Base-by-base conservation (phyloP, 2,329 filamentous ascomycete species). In the Diaporthe amygdali region DNA sequence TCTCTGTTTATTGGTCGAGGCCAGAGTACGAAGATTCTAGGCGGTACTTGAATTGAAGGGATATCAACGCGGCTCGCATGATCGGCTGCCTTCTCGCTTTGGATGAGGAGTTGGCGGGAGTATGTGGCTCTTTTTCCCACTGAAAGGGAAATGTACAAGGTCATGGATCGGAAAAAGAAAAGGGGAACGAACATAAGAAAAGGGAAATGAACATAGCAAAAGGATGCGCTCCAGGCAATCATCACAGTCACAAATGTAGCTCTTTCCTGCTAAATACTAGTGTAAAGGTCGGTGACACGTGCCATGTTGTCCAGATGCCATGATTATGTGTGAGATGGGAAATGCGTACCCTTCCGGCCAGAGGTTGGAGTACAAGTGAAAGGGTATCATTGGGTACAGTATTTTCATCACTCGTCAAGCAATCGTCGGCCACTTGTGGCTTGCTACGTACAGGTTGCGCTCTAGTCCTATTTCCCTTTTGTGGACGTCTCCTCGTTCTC, bases 331-430 rank as follows among this genome's bases (percentile, higher is more conserved):
- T 25, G n/a, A 34, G 20, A 49, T n/a, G n/a, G n/a, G 32, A 49
- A 22, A 20, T 20, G 9, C 10, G 37, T 20, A 12, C n/a, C 32
- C 20, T 34, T 61, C 27, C 15, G 25, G 8, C 15, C 3, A 37
- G 10, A 9, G 12, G 15, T 3, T 37, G 15, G 25, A 30, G 44
- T 25, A n/a, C 30, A 49, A 49, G n/a, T 37, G 41, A 49, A 15
- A 9, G 54, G 59, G 59, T 64, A 64, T 49, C 59, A 64, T 64
- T 64, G 20, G n/a, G 44, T 49, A 20, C 30, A 37, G 59, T 49
- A 37, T 20, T 20, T 49, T 64, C 59, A 25, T 64, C 59, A 64
- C 20, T 64, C 59, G 47, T 64, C 20, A 54, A 49, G 30, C 14
- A 64, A 64, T 49, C 59, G 14, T 49, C n/a, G 15, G n/a, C 41